phyloP scores from a whole-genome alignment of 2,329 filamentous ascomycete species.

The Penicillium hordei region DNA sequence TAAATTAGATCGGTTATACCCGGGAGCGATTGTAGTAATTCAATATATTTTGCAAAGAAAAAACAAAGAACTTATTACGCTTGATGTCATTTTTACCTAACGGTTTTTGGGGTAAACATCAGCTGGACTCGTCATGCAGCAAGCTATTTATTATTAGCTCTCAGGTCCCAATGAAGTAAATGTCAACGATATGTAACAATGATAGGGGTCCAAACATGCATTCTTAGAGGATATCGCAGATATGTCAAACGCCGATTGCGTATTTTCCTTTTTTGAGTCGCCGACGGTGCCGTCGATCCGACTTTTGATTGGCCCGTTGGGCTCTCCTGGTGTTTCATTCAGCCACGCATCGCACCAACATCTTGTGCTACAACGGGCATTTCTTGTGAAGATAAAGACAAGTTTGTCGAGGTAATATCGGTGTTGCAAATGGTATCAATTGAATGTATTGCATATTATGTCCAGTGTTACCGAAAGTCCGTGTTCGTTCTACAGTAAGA shows the following conservation, averaged over 20 bases:
- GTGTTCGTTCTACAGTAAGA: not conserved
- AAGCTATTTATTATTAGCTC: not conserved
- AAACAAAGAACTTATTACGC: not conserved
- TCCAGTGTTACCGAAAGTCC: not conserved
- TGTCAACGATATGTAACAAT: not conserved
- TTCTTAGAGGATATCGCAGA: not conserved
- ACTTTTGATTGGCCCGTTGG: not conserved
- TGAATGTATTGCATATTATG: not conserved
- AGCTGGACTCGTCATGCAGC: not conserved
- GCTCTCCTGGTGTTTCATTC: not conserved
- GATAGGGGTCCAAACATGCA: not conserved
- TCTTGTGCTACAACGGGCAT: not conserved
- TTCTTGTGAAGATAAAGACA: not conserved
- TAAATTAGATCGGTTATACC: constrained; percentile 15
- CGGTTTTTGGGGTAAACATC: not conserved
- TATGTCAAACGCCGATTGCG: constrained; percentile 5
- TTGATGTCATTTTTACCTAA: not conserved
- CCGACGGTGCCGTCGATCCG: not conserved
- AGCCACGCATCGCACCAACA: not conserved
- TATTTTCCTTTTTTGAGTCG: not conserved
- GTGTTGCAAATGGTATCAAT: not conserved
- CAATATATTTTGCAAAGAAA: not conserved
- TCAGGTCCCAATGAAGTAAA: not conserved
- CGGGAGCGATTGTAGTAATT: not conserved
- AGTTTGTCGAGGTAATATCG: not conserved